Evolutionary conservation across 2,329 filamentous ascomycete genomes (phyloP).

Genomic region (Daldinia eschscholtzii): DNA sequence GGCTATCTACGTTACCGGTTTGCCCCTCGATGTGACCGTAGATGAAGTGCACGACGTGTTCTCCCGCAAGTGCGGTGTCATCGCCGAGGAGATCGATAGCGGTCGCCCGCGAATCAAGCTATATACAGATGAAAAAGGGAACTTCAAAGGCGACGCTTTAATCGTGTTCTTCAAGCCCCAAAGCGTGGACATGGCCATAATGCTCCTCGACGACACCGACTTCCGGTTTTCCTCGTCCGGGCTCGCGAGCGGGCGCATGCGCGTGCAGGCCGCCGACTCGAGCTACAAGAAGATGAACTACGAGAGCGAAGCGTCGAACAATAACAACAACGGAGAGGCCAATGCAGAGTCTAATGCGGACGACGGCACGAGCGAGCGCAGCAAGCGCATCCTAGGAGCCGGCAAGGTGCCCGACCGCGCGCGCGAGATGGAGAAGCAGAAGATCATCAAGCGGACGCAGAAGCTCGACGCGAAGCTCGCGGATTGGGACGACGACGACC

Average conservation of each 20-base stretch:
- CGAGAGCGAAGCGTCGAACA: conserved; percentile 55
- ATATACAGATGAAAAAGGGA: conserved; percentile 83
- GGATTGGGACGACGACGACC: conserved; percentile 94
- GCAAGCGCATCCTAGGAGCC: conserved; percentile 58
- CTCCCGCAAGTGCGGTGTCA: conserved; percentile 85
- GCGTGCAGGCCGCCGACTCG: conserved; percentile 85
- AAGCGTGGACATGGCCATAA: conserved; percentile 87
- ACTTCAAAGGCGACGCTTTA: conserved; percentile 93
- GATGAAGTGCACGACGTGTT: conserved; percentile 88
- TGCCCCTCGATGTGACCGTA: conserved; percentile 82
- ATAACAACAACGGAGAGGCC: conserved; percentile 17
- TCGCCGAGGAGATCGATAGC: conserved; percentile 93
- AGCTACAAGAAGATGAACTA: conserved; percentile 93
- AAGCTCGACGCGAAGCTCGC: conserved; percentile 91
- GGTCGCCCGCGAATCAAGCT: conserved; percentile 91
- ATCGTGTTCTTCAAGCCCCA: conserved; percentile 96
- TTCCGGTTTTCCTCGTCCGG: conserved; percentile 74
- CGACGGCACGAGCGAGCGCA: conserved; percentile 24
- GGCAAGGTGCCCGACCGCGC: conserved; percentile 61
- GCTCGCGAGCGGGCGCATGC: conserved; percentile 74
- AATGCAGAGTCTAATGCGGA: conserved; percentile 38
- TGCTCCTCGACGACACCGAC: conserved; percentile 83
- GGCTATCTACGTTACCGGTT: conserved; percentile 89
- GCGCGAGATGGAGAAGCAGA: conserved; percentile 80
- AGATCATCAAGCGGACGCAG: conserved; percentile 91